phyloP scores from a whole-genome alignment of 305 asterid genomes.

The Fraxinus ornus region DNA sequence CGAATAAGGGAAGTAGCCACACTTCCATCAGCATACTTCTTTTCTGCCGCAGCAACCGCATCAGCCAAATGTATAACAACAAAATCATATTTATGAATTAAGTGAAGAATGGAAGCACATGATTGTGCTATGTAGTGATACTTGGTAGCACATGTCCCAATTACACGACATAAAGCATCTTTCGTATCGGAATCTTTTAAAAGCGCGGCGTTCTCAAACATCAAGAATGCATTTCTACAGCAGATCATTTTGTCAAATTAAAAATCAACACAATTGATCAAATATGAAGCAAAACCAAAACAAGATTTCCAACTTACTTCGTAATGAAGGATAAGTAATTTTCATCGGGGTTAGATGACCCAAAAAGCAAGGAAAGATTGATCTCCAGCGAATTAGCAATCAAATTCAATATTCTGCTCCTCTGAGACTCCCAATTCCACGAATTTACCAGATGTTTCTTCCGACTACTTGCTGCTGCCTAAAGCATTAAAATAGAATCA shows the following conservation, averaged over 20 bases:
- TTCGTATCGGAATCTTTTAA: slow-evolving; percentile 74
- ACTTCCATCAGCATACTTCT: slow-evolving; percentile 77
- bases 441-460: slow-evolving; percentile 60
- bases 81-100: slow-evolving; percentile 83
- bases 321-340: slow-evolving; percentile 79
- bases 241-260: slow-evolving; percentile 28
- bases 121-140: slow-evolving; percentile 75
- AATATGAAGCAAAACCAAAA: slow-evolving; percentile 7
- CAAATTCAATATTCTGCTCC: slow-evolving; percentile 68
- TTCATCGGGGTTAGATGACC: slow-evolving; percentile 85
- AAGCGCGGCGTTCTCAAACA: slow-evolving; percentile 71
- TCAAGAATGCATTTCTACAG: slow-evolving; percentile 65
- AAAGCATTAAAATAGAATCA: slow-evolving; percentile 25
- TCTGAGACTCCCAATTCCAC: slow-evolving; percentile 87
- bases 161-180: slow-evolving; percentile 75
- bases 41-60: slow-evolving; percentile 79
- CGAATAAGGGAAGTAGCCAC: slow-evolving; percentile 76
- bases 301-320: slow-evolving; percentile 50
- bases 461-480: slow-evolving; percentile 65
- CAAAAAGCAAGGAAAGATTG: slow-evolving; percentile 81
- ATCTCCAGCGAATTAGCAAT: slow-evolving; percentile 86
- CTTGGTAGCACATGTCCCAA: slow-evolving; percentile 89
- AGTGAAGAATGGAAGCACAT: slow-evolving; percentile 84
- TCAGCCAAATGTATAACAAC: slow-evolving; percentile 76
- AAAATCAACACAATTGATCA: slow-evolving; percentile 17